Evolutionary conservation across 768 basidiomycete species (phyloP), one percentile per base, ranked within the genome.

Genomic region (Boletus sensibilis): DNA sequence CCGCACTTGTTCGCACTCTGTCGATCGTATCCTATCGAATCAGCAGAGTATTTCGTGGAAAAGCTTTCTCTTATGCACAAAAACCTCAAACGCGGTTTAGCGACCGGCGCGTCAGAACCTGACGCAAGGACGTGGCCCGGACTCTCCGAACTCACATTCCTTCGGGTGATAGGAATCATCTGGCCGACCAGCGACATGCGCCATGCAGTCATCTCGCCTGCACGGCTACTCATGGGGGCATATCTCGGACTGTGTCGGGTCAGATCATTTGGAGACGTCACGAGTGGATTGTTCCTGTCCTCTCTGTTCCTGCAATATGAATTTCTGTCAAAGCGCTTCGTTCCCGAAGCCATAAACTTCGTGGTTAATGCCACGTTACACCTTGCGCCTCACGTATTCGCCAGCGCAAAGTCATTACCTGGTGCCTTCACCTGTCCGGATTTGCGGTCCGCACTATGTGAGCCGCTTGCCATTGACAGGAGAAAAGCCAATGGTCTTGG

Each of bases 111-210:
- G 0, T 74, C 82, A 14, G 74, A 80, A 25, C 70, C 70, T 0
- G 76, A 82, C 10, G 78, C 92, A 4, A 90, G 83, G 74, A 98
- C 93, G 0, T 98, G 92, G 87, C 96, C 97, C 7, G 88, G 89
- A 29, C 70, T 86, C 4, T 74, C 92, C 5, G 97, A 99, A 70
- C 78, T 99, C 20, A 77, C 82, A 0, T 76, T 99, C 3, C 76
- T 98, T 31, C 85, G 94, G 23, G 70, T 94, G 38, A 81, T 92
- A 49, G 94, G 94, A 4, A 74, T 79, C 14, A 75, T 90, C 35
- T 99, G 95, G 95, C 90, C 94, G 4, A 94, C 94, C 3, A 96
- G 93, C 68, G 97, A 99, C 73, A 81, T 96, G 74, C 88, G 87
- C 50, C 95, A 99, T 71, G 83, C 86, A 0, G 94, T 98, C 44